Evolutionary conservation across 805 yeast species (phyloP).

Genomic region (Saturnispora kantuleensis): DNA sequence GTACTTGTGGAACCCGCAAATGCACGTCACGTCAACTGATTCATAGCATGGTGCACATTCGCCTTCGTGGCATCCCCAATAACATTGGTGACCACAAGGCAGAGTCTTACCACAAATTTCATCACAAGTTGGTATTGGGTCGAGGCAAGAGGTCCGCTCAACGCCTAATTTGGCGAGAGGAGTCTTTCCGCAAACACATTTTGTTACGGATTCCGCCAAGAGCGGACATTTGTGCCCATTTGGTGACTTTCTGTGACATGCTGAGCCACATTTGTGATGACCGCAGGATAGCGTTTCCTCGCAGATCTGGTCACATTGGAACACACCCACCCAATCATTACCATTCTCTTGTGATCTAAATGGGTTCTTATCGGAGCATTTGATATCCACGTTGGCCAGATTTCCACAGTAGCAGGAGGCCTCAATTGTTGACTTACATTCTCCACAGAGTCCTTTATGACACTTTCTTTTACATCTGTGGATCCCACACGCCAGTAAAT

Average conservation of each 20-base stretch:
- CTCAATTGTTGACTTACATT: conserved; percentile 41
- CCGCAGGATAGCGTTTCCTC: conserved; percentile 52
- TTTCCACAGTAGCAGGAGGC: conserved; percentile 72
- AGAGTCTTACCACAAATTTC: conserved; percentile 51
- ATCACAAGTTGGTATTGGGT: conserved; percentile 71
- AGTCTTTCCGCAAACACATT: conserved; percentile 77
- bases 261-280: conserved; percentile 38
- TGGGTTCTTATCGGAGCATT: conserved; percentile 37
- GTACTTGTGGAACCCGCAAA: conserved; percentile 50
- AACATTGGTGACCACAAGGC: conserved; percentile 67
- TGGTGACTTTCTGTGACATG: conserved; percentile 43
- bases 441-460: conserved; percentile 79
- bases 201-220: conserved; percentile 47
- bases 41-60: conserved; percentile 58
- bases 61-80: conserved; percentile 66
- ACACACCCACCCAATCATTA: conserved; percentile 40
- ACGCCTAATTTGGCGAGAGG: conserved; percentile 20
- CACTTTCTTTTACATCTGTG: conserved; percentile 59
- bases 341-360: conserved; percentile 20
- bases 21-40: conserved; percentile 43
- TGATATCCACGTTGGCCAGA: conserved; percentile 28
- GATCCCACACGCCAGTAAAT: conserved; percentile 56
- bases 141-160: conserved; percentile 52
- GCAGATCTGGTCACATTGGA: conserved; percentile 37
- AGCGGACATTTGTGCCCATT: conserved; percentile 41